phyloP scores from a whole-genome alignment of 1,284 basidiomycete genomes.

The Marasmius tenuissimus region DNA sequence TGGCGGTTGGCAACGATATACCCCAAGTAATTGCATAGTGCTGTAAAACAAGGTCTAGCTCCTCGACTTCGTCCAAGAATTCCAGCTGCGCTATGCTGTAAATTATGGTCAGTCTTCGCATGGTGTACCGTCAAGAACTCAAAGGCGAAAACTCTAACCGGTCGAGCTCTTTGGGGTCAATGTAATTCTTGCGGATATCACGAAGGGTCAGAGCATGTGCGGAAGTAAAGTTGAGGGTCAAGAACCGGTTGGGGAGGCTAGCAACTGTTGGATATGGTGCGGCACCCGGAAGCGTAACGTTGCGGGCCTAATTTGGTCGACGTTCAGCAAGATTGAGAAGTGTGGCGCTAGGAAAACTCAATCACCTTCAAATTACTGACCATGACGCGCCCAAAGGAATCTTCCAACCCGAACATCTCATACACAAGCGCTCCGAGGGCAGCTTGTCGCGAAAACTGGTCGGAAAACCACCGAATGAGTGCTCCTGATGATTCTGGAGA shows the following conservation, averaged over 20 bases:
- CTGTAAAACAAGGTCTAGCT: conserved; percentile 81
- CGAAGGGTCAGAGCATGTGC: conserved; percentile 64
- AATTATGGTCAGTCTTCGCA: background rate
- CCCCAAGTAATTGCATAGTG: conserved; percentile 92
- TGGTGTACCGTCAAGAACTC: conserved; percentile 4
- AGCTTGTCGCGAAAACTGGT: conserved; percentile 41
- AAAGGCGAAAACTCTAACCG: conserved; percentile 44
- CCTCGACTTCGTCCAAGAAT: conserved; percentile 89
- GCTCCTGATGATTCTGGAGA: conserved; percentile 52
- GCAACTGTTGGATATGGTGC: conserved; percentile 57
- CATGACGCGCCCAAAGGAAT: conserved; percentile 89
- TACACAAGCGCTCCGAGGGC: conserved; percentile 70
- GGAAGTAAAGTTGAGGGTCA: conserved; percentile 50
- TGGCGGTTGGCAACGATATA: conserved; percentile 22
- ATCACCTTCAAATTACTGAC: conserved; percentile 76
- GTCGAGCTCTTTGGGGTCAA: conserved; percentile 56
- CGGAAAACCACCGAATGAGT: conserved; percentile 76
- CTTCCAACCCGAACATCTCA: conserved; percentile 87
- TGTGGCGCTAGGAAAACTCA: background rate
- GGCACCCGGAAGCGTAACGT: conserved; percentile 75
- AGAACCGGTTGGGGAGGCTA: conserved; percentile 66
- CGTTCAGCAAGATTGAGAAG: background rate
- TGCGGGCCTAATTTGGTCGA: conserved; percentile 53
- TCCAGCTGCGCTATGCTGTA: conserved; percentile 75
- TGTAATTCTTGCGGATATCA: conserved; percentile 61